A percentile compares a stretch with the other conserved stretches of the same genome.
Conservation (phyloP, 352 stramenopile species). For the Pythium volutum region DNA sequence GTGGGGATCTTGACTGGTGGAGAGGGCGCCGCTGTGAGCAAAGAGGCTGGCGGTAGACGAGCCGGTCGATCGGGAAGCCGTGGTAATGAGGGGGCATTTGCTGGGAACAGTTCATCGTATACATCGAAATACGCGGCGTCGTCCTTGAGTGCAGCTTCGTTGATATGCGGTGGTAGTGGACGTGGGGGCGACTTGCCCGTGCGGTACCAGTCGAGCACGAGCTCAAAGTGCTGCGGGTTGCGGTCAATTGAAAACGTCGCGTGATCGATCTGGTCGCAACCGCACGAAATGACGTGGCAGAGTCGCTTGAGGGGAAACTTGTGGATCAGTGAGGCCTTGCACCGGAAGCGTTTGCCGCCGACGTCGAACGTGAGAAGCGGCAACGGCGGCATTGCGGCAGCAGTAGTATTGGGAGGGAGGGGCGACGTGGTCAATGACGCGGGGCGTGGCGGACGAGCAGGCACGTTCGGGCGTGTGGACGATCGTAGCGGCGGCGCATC, state of each 20-base stretch:
- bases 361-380: constrained; percentile 58
- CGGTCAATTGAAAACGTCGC: constrained; percentile 71
- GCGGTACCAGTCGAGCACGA: constrained; percentile 77
- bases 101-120: constrained; percentile 50
- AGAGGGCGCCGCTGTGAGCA: constrained; percentile 4
- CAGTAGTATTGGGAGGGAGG: not conserved
- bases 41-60: not conserved
- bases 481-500: not conserved
- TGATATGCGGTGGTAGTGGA: constrained; percentile 32
- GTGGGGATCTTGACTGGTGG: constrained; percentile 4
- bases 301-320: constrained; percentile 62
- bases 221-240: constrained; percentile 66
- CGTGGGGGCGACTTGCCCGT: constrained; percentile 38
- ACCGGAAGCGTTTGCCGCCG: constrained; percentile 61
- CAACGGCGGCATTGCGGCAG: not conserved
- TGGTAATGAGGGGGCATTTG: constrained; percentile 1
- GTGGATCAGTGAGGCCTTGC: constrained; percentile 58
- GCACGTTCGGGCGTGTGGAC: not conserved
- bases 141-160: constrained; percentile 44
- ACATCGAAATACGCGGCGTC: constrained; percentile 74
- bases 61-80: constrained; percentile 9
- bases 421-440: not conserved
- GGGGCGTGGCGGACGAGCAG: constrained; percentile 8
- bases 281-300: constrained; percentile 54
- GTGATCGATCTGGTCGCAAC: constrained; percentile 40